Base-by-base conservation (phyloP, 352 stramenopile species). In the Peronospora tabacina region DNA sequence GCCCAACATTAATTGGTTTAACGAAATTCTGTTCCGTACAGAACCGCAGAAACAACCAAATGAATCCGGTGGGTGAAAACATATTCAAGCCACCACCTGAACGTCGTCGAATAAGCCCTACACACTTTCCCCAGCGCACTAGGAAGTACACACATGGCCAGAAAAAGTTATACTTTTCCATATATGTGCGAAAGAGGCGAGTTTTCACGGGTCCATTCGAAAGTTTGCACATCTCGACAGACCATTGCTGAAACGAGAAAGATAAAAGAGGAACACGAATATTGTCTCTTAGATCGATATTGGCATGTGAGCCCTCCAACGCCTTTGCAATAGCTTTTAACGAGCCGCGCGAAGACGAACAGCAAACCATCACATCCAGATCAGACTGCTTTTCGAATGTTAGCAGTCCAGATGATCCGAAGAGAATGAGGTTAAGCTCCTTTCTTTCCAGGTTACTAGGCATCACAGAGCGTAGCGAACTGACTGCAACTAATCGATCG, bases 351-450 rank as follows among this genome's bases (percentile, higher is more conserved):
- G 36, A 26, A 26, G 33, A 49, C 9, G 54, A 53, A 38, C 41
- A 55, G 33, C 40, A 32, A 33, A 84, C 42, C 57, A 88, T 74
- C 8, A 88, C 61, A 44, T 89, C 80, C 10, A 90, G 48, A 58
- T 90, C 80, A 0, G 80, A 90, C 38, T 87, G 67, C 13, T 79
- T 68, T 43, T 90, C 80, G 57, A 89, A 89, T 4, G 75, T 87
- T 5, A 90, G 55, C 28, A 90, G 45, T 2, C 63, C 68, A 26
- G 80, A 87, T 11, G 80, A 90, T 0, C 80, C 80, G 33, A 87
- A 89, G 7, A 89, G 56, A 12, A 82, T 47, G 17, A 85, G 58
- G 13, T 81, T 55, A 2, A 75, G 64, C 43, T 67, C 58, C 54
- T 51, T 61, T 50, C 58, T 77, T 20, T 63, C 69, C 16, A 83